A percentile compares a stretch with the other conserved stretches of the same genome.
Conservation (phyloP, 352 stramenopile species). For the Elongisporangium senticosum region DNA sequence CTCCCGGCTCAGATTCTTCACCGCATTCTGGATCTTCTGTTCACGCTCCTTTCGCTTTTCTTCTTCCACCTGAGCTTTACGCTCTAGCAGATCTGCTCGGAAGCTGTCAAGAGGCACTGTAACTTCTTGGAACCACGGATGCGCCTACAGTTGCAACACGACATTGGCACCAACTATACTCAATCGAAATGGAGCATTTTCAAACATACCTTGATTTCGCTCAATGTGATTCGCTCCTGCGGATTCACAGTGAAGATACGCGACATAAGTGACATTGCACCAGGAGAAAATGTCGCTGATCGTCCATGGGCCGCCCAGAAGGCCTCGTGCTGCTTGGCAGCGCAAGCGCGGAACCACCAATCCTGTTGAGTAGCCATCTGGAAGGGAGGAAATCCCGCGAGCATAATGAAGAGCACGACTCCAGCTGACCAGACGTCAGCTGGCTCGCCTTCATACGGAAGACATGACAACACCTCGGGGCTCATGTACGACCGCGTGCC, state of each 20-base stretch:
- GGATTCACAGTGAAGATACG: slow-evolving; percentile 68
- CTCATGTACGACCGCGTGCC: slow-evolving; percentile 92
- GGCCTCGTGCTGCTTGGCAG: slow-evolving; percentile 63
- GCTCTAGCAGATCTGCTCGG: slow-evolving; percentile 42
- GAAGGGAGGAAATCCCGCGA: slow-evolving; percentile 90
- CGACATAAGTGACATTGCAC: slow-evolving; percentile 66
- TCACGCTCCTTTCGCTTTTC: slow-evolving; percentile 67
- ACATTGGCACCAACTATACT: neutral
- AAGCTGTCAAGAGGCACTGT: slow-evolving; percentile 34
- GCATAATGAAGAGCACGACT: slow-evolving; percentile 92
- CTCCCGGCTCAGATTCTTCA: slow-evolving; percentile 30
- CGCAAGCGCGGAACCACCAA: slow-evolving; percentile 86
- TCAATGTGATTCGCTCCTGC: slow-evolving; percentile 67
- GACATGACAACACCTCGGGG: slow-evolving; percentile 84
- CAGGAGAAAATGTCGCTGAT: slow-evolving; percentile 63
- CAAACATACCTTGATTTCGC: slow-evolving; percentile 57
- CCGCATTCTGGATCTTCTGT: slow-evolving; percentile 35
- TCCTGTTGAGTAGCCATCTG: slow-evolving; percentile 84
- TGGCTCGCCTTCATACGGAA: slow-evolving; percentile 80
- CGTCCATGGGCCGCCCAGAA: slow-evolving; percentile 76
- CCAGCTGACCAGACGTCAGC: slow-evolving; percentile 90
- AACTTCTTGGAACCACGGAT: slow-evolving; percentile 59
- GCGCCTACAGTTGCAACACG: slow-evolving; percentile 16
- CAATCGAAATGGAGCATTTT: neutral
- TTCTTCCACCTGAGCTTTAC: slow-evolving; percentile 62